These are phyloP conservation scores for Quambalaria eucalypti DNA, from an alignment of 1,284 basidiomycete genomes.

Conservation along the genomic window DNA sequence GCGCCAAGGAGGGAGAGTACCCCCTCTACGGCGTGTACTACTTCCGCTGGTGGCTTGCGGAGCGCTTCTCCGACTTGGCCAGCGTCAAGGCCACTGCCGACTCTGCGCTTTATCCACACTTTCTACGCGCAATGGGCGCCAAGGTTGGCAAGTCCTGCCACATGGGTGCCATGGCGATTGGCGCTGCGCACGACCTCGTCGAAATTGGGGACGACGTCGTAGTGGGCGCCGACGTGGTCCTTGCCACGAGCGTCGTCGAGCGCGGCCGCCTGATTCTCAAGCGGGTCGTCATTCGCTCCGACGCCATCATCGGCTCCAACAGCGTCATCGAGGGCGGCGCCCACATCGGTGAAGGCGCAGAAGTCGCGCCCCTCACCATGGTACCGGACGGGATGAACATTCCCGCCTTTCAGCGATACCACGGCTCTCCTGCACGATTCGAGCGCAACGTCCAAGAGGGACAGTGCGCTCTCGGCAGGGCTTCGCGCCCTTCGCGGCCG, in stretches of 20 bases:
- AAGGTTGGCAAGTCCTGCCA: not conserved
- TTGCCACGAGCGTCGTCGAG: constrained; percentile 1
- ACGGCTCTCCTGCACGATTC: constrained; percentile 7
- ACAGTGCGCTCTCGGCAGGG: not conserved
- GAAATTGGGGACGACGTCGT: constrained; percentile 8
- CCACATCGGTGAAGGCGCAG: not conserved
- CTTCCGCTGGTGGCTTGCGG: constrained; percentile 6
- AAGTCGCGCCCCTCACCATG: constrained; percentile 4
- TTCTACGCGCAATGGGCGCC: constrained; percentile 3
- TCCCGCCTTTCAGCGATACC: constrained; percentile 5
- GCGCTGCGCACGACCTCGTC: constrained; percentile 3
- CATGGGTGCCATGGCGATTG: not conserved
- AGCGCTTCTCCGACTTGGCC: not conserved
- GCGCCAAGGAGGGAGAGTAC: constrained; percentile 3
- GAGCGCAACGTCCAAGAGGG: not conserved
- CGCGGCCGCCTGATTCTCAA: constrained; percentile 6
- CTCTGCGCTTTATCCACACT: not conserved
- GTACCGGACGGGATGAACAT: constrained; percentile 1
- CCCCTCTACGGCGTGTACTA: constrained; percentile 6
- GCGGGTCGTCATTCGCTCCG: constrained; percentile 1
- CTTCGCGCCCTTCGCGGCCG: not conserved
- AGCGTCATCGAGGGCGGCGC: constrained; percentile 7
- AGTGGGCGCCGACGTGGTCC: not conserved
- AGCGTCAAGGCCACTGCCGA: not conserved
- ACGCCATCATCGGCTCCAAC: constrained; percentile 1